phyloP scores from a whole-genome alignment of 2,329 filamentous ascomycete species.

The Stylonectria norvegica region DNA sequence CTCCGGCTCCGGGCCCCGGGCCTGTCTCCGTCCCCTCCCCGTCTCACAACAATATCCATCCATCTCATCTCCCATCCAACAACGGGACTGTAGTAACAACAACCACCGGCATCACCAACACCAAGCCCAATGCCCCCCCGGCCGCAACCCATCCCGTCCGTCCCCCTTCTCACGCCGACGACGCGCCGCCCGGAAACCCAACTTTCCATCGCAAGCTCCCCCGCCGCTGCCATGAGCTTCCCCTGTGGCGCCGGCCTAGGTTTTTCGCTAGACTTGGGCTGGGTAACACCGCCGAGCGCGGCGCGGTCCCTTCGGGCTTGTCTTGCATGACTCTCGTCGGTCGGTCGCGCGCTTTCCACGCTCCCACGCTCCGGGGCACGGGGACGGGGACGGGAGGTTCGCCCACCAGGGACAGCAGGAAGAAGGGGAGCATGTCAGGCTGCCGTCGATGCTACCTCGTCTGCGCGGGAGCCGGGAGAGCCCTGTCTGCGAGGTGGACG shows the following conservation, averaged over 20 bases:
- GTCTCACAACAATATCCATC: too few species aligned
- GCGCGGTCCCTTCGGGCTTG: conserved; percentile 11
- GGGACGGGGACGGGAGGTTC: background rate
- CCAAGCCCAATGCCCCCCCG: background rate
- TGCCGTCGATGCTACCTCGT: background rate
- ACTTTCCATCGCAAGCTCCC: conserved; percentile 2
- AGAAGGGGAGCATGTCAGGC: too few species aligned
- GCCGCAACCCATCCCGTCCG: too few species aligned
- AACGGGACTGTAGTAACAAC: background rate
- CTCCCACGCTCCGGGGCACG: background rate
- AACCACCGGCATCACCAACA: background rate
- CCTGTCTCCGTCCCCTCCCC: too few species aligned
- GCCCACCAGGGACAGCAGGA: background rate
- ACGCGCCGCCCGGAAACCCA: conserved; percentile 6
- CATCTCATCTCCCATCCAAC: background rate
- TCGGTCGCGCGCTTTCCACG: too few species aligned
- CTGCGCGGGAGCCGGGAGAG: background rate
- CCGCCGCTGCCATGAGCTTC: conserved; percentile 12
- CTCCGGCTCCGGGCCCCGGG: too few species aligned
- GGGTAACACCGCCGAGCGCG: conserved; percentile 18
- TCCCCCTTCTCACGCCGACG: too few species aligned
- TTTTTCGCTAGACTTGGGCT: conserved; percentile 21
- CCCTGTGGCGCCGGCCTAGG: conserved; percentile 22
- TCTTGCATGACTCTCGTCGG: conserved; percentile 9
- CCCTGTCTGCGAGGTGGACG: conserved; percentile 1